These are phyloP conservation scores for Astrothelium subdiscretum DNA, from an alignment of 495 filamentous ascomycete genomes.

Conservation along the genomic window DNA sequence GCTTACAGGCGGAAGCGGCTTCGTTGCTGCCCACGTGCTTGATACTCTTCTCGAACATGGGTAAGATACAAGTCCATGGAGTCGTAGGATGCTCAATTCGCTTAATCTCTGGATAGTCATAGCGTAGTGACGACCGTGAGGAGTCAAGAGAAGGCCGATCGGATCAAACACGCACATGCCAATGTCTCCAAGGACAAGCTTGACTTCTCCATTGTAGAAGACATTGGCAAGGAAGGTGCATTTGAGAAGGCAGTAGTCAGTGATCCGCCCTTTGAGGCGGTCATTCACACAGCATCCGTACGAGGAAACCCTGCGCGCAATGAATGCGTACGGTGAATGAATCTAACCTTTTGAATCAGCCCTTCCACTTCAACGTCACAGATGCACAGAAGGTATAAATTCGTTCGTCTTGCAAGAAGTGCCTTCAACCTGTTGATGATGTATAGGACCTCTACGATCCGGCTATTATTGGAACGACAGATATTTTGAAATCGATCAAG, in stretches of 20 bases:
- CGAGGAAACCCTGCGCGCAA: not conserved
- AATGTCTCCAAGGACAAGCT: constrained; percentile 50
- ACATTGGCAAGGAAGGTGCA: constrained; percentile 63
- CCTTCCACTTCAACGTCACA: constrained; percentile 59
- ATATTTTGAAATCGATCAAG: constrained; percentile 65
- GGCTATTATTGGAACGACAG: constrained; percentile 73
- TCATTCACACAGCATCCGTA: constrained; percentile 71
- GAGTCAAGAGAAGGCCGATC: constrained; percentile 63
- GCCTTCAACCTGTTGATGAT: not conserved
- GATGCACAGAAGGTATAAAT: constrained; percentile 53
- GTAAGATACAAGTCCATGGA: constrained; percentile 16
- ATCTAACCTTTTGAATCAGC: constrained; percentile 19
- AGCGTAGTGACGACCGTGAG: constrained; percentile 79
- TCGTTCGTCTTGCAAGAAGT: not conserved
- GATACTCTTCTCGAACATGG: constrained; percentile 57
- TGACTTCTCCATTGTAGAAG: constrained; percentile 64
- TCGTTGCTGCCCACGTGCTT: constrained; percentile 70
- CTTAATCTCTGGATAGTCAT: constrained; percentile 31
- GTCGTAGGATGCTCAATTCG: not conserved
- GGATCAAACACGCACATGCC: constrained; percentile 58
- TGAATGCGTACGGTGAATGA: not conserved
- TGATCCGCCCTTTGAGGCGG: constrained; percentile 65
- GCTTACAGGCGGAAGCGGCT: constrained; percentile 56
- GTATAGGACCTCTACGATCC: constrained; percentile 64
- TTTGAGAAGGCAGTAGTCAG: constrained; percentile 61